Evolutionary conservation across 768 basidiomycete species (phyloP).

Genomic region (Amanita polypyramis): DNA sequence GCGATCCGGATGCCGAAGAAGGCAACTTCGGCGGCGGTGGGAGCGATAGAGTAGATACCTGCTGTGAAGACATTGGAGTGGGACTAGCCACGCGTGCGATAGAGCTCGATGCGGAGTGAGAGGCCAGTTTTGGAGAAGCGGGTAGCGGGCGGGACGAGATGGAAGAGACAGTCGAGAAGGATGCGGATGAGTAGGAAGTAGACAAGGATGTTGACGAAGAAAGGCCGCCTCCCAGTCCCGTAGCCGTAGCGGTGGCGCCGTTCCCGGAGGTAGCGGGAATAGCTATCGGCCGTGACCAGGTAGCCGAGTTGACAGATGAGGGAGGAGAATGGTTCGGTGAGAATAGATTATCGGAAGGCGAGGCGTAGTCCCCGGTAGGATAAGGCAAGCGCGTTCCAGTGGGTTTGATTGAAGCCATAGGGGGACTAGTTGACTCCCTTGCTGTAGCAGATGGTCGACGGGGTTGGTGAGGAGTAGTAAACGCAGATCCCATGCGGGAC

Average conservation of each 20-base stretch:
- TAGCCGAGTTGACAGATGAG: slow-evolving; percentile 43
- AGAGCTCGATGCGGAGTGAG: slow-evolving; percentile 4
- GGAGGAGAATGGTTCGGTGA: slow-evolving; percentile 36
- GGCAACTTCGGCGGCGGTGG: slow-evolving; percentile 7
- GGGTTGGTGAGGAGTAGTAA: slow-evolving; percentile 27
- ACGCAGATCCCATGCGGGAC: slow-evolving; percentile 16
- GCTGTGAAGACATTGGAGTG: slow-evolving; percentile 8
- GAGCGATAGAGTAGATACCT: slow-evolving; percentile 1
- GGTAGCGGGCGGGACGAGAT: slow-evolving; percentile 10
- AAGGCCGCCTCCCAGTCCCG: not conserved
- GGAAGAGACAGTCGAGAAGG: slow-evolving; percentile 18
- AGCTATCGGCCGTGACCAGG: slow-evolving; percentile 34
- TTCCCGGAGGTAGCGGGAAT: slow-evolving; percentile 4
- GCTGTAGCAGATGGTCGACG: slow-evolving; percentile 34
- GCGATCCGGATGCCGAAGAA: slow-evolving; percentile 23
- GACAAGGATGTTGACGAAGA: slow-evolving; percentile 14
- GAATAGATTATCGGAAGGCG: slow-evolving; percentile 39
- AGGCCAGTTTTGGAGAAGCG: slow-evolving; percentile 6
- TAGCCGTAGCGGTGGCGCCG: not conserved
- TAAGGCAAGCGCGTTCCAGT: slow-evolving; percentile 60
- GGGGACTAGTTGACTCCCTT: slow-evolving; percentile 55
- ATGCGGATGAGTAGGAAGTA: slow-evolving; percentile 16
- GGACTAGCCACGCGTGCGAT: slow-evolving; percentile 15
- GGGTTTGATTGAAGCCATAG: slow-evolving; percentile 37
- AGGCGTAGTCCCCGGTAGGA: slow-evolving; percentile 75